Conservation (phyloP, 2,329 filamentous ascomycete species). For the Cercospora brassicicola region DNA sequence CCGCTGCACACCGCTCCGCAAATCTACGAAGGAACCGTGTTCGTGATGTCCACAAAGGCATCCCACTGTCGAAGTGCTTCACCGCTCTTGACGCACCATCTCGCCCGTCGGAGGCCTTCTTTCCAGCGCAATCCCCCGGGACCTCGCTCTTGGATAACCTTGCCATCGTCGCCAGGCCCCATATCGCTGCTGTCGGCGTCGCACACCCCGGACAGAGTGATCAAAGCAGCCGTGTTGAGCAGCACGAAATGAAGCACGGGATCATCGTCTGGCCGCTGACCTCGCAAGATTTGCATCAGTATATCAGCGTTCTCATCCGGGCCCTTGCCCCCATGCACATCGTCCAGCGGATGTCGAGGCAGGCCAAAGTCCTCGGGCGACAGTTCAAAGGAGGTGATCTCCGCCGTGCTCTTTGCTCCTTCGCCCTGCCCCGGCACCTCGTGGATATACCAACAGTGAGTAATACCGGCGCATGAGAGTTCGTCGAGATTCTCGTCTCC, state of each 20-base stretch:
- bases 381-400: conserved; percentile 74
- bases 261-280: conserved; percentile 71
- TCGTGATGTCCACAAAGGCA: conserved; percentile 80
- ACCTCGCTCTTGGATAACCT: conserved; percentile 77
- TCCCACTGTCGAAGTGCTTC: conserved; percentile 81
- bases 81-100: conserved; percentile 84
- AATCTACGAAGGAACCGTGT: conserved; percentile 40
- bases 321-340: conserved; percentile 81
- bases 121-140: conserved; percentile 91
- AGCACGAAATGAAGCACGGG: conserved; percentile 91
- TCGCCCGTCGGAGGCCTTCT: conserved; percentile 82
- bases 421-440: conserved; percentile 41
- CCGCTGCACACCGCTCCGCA: background rate
- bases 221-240: conserved; percentile 85
- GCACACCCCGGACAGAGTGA: conserved; percentile 83
- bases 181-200: conserved; percentile 78
- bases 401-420: conserved; percentile 50
- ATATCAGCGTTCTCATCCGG: conserved; percentile 86
- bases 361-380: conserved; percentile 86
- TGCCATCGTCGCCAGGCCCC: conserved; percentile 76
- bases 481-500: conserved; percentile 95
- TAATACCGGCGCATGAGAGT: conserved; percentile 84
- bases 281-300: conserved; percentile 71
- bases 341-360: conserved; percentile 67
- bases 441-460: conserved; percentile 74